Evolutionary conservation across 2,329 filamentous ascomycete genomes (phyloP).

Genomic region (Byssoonygena ceratinophila): DNA sequence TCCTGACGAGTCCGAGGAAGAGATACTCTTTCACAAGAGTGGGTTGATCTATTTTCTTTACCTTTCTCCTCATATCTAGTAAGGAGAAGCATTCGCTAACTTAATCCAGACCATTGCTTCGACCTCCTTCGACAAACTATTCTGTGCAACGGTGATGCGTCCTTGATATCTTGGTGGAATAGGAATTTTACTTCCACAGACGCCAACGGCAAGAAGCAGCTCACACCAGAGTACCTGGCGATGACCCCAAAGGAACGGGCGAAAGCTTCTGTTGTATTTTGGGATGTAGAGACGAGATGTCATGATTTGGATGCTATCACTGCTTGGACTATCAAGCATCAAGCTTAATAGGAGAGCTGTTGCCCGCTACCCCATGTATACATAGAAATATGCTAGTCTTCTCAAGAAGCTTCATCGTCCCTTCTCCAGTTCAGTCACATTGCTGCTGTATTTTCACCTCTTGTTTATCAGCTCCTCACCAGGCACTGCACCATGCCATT

Average conservation of each 20-base stretch:
- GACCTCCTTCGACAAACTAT: constrained; percentile 17
- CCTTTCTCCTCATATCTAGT: background rate
- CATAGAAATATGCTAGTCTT: no score
- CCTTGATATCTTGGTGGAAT: constrained; percentile 16
- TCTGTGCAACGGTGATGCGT: constrained; percentile 14
- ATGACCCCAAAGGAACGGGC: constrained; percentile 9
- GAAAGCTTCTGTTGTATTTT: constrained; percentile 9
- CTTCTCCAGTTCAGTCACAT: no score
- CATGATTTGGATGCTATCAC: constrained; percentile 12
- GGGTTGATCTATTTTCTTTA: background rate
- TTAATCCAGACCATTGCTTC: constrained; percentile 15
- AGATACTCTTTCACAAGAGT: constrained; percentile 15
- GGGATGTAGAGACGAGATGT: constrained; percentile 15
- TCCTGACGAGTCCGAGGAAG: constrained; percentile 10
- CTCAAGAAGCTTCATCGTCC: background rate
- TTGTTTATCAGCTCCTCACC: no score
- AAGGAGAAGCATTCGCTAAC: background rate
- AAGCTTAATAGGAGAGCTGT: background rate
- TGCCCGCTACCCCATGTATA: no score
- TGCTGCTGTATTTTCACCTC: no score
- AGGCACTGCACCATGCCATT: no score
- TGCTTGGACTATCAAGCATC: constrained; percentile 12
- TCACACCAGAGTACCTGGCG: constrained; percentile 11
- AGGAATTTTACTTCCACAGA: constrained; percentile 11
- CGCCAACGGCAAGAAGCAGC: constrained; percentile 8